Conservation (phyloP, 306 rosid genomes). For the Phaseolus lunatus region DNA sequence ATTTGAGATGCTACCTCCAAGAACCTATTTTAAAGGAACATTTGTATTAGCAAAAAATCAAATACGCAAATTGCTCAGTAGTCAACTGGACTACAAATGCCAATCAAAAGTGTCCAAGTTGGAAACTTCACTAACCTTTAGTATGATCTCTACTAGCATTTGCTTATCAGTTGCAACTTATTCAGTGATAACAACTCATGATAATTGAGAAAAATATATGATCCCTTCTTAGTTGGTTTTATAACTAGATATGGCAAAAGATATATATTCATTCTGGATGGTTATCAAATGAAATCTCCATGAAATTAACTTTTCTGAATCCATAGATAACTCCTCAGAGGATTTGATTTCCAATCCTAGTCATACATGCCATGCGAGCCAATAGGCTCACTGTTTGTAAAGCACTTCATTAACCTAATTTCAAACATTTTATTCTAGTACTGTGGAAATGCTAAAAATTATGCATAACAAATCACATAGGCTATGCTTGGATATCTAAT, state of each 20-base stretch:
- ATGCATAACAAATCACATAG: neutral
- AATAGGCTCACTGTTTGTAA: slow-evolving; percentile 16
- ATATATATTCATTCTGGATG: too few species aligned
- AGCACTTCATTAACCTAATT: slow-evolving; percentile 12
- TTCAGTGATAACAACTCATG: slow-evolving; percentile 10
- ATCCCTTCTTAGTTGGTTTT: slow-evolving; percentile 6
- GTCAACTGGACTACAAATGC: slow-evolving; percentile 9
- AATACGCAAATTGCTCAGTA: slow-evolving; percentile 18
- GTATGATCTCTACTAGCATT: slow-evolving; percentile 8
- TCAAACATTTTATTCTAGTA: neutral
- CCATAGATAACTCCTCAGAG: neutral
- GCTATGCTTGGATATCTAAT: neutral
- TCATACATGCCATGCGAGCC: slow-evolving; percentile 7
- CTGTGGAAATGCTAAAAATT: slow-evolving; percentile 5
- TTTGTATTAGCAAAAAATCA: slow-evolving; percentile 10
- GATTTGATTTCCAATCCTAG: slow-evolving; percentile 6
- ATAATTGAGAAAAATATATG: slow-evolving; percentile 14
- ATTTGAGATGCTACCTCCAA: slow-evolving; percentile 97
- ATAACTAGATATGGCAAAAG: too few species aligned
- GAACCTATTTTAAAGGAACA: slow-evolving; percentile 58
- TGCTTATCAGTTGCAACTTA: slow-evolving; percentile 2
- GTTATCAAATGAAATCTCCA: too few species aligned
- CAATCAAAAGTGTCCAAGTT: neutral
- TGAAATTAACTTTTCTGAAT: too few species aligned
- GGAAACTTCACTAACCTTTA: slow-evolving; percentile 17